phyloP scores from a whole-genome alignment of 169 alveolate genomes.

The Cryptosporidium sp. region DNA sequence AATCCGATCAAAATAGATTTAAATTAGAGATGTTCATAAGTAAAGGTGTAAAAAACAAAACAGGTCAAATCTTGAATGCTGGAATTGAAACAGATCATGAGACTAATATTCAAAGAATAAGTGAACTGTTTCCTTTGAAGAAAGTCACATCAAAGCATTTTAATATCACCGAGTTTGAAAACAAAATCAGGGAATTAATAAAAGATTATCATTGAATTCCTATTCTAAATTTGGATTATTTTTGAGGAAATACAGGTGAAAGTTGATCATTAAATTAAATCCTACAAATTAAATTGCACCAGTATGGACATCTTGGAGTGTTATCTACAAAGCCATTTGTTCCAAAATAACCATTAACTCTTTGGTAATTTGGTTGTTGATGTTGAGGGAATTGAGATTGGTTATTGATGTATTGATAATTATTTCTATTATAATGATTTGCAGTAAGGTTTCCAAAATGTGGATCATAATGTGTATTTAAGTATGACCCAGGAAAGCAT shows the following conservation, averaged over 20 bases:
- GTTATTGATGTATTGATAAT: not conserved
- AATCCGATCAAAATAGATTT: conserved; percentile 47
- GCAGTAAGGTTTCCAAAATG: not conserved
- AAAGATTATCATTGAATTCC: not conserved
- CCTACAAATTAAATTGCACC: conserved; percentile 40
- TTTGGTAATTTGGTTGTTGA: conserved; percentile 4
- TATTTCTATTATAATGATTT: not conserved
- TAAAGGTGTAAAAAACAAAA: conserved; percentile 86
- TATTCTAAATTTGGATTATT: too few relatives aligned
- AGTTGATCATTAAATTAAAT: conserved; percentile 10
- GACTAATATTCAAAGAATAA: not conserved
- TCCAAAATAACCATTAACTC: not conserved
- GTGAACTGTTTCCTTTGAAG: conserved; percentile 13
- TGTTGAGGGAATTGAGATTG: not conserved
- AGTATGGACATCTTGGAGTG: conserved; percentile 59
- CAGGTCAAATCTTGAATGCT: not conserved
- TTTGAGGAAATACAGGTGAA: not conserved
- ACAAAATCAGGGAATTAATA: not conserved
- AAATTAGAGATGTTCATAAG: conserved; percentile 86
- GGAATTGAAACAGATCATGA: not conserved
- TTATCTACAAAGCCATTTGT: not conserved
- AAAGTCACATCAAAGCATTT: not conserved
- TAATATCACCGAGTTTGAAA: conserved; percentile 29
- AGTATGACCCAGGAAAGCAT: conserved; percentile 19
- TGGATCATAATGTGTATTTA: conserved; percentile 17